Evolutionary conservation across 345 rosid species (phyloP).

Genomic region (Crucihimalaya himalaica): DNA sequence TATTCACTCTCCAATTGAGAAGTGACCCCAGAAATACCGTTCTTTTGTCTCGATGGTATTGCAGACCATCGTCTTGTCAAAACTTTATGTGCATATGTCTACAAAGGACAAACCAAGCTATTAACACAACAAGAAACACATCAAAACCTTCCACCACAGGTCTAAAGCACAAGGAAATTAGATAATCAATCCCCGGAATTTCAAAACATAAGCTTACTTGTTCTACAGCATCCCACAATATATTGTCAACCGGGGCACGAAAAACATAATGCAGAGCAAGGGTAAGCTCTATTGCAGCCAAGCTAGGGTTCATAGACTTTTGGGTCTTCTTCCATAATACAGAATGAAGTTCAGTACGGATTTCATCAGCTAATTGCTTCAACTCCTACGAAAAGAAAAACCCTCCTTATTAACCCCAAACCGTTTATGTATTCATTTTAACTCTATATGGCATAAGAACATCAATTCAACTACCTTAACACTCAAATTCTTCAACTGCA

Average conservation of each 20-base stretch:
- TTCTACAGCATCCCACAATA: conserved; percentile 88
- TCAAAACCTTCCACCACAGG: background rate
- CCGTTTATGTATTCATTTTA: background rate
- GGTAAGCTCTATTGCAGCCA: conserved; percentile 78
- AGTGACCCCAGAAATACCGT: conserved; percentile 65
- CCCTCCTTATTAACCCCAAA: background rate
- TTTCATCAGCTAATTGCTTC: conserved; percentile 71
- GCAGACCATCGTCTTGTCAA: conserved; percentile 79
- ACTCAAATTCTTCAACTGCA: conserved; percentile 70
- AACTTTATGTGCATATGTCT: conserved; percentile 90
- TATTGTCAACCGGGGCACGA: conserved; percentile 83
- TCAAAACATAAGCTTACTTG: conserved; percentile 52
- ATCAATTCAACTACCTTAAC: conserved; percentile 52
- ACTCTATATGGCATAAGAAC: conserved; percentile 7
- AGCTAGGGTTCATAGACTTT: conserved; percentile 62
- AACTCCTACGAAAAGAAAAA: conserved; percentile 58
- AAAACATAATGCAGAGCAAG: conserved; percentile 86
- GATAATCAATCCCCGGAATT: background rate
- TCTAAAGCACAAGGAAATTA: background rate
- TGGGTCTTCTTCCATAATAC: conserved; percentile 48
- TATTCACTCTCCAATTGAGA: conserved; percentile 72
- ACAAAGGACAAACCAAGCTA: conserved; percentile 30
- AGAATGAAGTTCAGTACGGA: conserved; percentile 61
- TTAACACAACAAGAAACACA: conserved; percentile 9
- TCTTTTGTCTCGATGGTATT: conserved; percentile 62